A percentile compares a stretch with the other conserved stretches of the same genome.
These are phyloP conservation scores for Teunomyces lycoperdinae DNA, from an alignment of 805 yeast genomes.

Conservation along the genomic window DNA sequence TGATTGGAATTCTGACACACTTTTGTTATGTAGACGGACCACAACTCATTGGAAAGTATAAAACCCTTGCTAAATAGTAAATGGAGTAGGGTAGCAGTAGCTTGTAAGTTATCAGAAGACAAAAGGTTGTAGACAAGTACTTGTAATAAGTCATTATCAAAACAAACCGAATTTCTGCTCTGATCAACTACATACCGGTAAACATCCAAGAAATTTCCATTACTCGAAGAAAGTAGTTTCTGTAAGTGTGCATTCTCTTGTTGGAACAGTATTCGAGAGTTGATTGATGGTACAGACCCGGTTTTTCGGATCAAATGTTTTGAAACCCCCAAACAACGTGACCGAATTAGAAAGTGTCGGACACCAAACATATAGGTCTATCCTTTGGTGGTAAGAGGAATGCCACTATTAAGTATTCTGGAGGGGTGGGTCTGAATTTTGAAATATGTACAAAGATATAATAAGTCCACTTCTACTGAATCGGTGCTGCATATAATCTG, in stretches of 20 bases:
- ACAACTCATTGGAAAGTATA: constrained; percentile 29
- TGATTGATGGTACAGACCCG: neutral
- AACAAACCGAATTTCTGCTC: neutral
- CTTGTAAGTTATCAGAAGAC: constrained; percentile 16
- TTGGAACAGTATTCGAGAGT: neutral
- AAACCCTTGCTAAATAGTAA: constrained; percentile 16
- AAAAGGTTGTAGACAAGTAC: constrained; percentile 20
- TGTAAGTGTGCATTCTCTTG: neutral
- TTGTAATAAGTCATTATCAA: constrained; percentile 19
- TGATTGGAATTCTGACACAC: constrained; percentile 23
- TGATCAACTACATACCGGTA: constrained; percentile 9
- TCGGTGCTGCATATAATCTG: neutral
- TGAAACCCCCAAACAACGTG: neutral
- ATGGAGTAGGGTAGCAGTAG: constrained; percentile 27
- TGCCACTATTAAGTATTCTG: no score
- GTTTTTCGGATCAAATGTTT: neutral
- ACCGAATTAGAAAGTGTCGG: neutral
- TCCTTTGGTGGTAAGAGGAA: neutral
- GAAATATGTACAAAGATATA: neutral
- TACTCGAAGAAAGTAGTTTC: neutral
- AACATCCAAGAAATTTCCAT: neutral
- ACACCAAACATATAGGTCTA: neutral
- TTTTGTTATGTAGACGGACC: constrained; percentile 28
- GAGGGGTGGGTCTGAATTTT: neutral
- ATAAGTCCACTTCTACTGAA: neutral